Base-by-base conservation (phyloP, 306 rosid species). In the Rosa chinensis region DNA sequence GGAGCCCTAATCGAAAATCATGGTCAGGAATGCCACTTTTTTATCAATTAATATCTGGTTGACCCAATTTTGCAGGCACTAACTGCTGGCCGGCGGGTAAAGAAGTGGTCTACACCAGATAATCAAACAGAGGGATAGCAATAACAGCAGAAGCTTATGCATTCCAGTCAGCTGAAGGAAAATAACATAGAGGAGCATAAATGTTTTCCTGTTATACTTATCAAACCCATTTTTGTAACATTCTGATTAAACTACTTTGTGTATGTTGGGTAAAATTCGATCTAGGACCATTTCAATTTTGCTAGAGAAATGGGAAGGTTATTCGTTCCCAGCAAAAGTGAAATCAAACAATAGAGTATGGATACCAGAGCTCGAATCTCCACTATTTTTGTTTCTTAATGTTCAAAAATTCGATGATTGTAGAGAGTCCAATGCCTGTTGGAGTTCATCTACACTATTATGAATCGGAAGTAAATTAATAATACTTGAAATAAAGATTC, bases 41-140 rank as follows among this genome's bases (percentile, higher is more conserved):
- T 73, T 52, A 35, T 73, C n/a, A 5, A 14, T n/a, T 5, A 16
- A 8, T 13, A 4, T 58, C 48, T 75, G 25, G 28, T 42, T 42
- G 42, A 23, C 25, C 10, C 8, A 8, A 58, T 42, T 58, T 21
- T 78, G 75, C 88, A 89, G 97, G 97, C 91, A 8, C 62, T 72
- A 66, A 79, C 52, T 18, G 92, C 92, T 72, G 47, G 35, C 28
- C 16, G 42, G n/a, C 84, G 86, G 8, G 82, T 92, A 1, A 82
- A 66, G 32, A 84, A 80, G 69, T 89, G 87, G 91, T 75, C 89
- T 16, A 74, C 16, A 43, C 68, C 78, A 3, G 56, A 43, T 39
- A 77, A 42, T 21, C 62, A 52, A 18, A 0, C 21, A 4, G 79
- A 74, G 42, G 39, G n/a, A 42, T 52, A 76, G 44, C 50, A 59